Evolutionary conservation across 129 eudicot species (phyloP), one percentile per base, ranked within the genome.

Genomic region (Oenanthe sinensis): DNA sequence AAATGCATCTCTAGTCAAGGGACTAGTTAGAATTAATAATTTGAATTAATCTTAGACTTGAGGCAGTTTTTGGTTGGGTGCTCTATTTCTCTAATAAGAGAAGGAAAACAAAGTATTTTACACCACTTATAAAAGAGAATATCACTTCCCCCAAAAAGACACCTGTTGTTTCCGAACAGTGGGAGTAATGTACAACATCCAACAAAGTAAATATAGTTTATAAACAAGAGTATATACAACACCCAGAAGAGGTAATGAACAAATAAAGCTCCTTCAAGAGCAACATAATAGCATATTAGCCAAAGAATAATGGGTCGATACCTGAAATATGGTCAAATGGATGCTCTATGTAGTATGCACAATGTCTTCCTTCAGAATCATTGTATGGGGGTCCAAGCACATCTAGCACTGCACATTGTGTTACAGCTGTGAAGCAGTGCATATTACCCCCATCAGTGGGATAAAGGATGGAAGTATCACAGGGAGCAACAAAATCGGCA

Each of bases 321-420:
- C 98, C 98, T 85, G 91, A 63, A 60, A 85, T 85, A 9, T 46
- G 13, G 75, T 82, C 2, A 24, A 87, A 86, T 0, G 91, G 96
- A 62, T 79, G 81, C 58, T 89, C 86, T 0, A 52, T 83, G 79
- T 93, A 94, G 87, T 91, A 94, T 33, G 89, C 87, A 75, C 98
- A 94, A 60, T 94, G 96, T 47, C 98, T 85, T 75, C 98, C 98
- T 10, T 94, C 90, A 1, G 96, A 83, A 76, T 89, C 97, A 22
- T 83, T 80, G 73, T 94, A 94, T 3, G 98, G 98, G 7, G 98
- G 98, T 77, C 96, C 96, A 22, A 94, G 91, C 73, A 94, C 97
- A 74, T 94, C 98, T 14, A 94, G 88, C 55, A 94, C 96, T 11
- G 98, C 98, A 71, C 98, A 91, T 0, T 90, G 81, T 0, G 98